Percentiles rank a stretch among this genome's conserved stretches.
Evolutionary conservation across 305 asterid species (phyloP).

Genomic region (Fraxinus dipetala): DNA sequence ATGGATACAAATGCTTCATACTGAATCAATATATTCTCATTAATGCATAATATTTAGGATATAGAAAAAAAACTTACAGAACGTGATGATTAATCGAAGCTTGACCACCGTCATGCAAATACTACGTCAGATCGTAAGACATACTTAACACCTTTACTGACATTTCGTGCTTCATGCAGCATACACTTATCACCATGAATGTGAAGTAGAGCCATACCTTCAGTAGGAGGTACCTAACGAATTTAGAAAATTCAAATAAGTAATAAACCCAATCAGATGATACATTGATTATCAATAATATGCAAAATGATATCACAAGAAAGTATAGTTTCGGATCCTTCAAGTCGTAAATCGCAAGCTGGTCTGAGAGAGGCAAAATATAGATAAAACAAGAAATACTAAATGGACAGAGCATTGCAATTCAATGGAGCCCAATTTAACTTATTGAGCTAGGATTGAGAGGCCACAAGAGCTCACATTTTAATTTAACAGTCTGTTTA

Average conservation of each 20-base stretch:
- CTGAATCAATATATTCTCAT: neutral
- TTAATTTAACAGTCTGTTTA: neutral
- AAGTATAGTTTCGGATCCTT: neutral
- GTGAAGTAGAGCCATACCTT: conserved; percentile 92
- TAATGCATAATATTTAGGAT: neutral
- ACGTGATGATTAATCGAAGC: neutral
- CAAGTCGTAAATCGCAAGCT: neutral
- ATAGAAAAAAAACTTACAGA: neutral
- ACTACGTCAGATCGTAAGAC: conserved; percentile 78
- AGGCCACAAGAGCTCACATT: neutral
- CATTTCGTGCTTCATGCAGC: conserved; percentile 87
- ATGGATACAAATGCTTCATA: neutral
- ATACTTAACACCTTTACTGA: conserved; percentile 77
- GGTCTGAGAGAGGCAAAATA: neutral
- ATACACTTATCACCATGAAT: conserved; percentile 81
- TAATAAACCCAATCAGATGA: neutral
- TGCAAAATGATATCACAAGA: neutral
- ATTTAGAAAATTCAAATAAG: neutral
- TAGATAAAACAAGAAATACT: neutral
- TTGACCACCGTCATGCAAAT: conserved; percentile 41
- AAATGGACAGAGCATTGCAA: neutral
- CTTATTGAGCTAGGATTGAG: neutral
- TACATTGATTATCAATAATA: neutral
- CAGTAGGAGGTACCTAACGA: conserved; percentile 71
- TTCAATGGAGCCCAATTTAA: neutral